phyloP scores from a whole-genome alignment of 495 filamentous ascomycete genomes.

The Lepidopterella palustris region DNA sequence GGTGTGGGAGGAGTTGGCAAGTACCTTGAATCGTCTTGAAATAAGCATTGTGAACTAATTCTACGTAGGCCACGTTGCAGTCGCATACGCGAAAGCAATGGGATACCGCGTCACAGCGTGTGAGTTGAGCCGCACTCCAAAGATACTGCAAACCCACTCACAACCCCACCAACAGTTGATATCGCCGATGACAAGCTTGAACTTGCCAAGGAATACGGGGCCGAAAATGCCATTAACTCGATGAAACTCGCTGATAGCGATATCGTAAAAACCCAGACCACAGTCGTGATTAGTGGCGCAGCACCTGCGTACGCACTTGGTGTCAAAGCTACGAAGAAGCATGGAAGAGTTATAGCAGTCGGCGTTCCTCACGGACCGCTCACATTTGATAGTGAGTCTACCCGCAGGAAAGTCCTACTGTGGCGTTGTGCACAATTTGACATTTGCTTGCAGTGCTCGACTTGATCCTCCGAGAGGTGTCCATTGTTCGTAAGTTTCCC shows the following conservation, averaged over 20 bases:
- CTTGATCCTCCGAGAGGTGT: neutral
- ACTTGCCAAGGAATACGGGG: neutral
- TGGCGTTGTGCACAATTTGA: too few species aligned
- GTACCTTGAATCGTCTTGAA: neutral
- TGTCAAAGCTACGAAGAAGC: neutral
- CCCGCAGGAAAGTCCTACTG: too few species aligned
- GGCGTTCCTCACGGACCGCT: neutral
- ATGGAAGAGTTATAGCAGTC: neutral
- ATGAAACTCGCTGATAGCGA: neutral
- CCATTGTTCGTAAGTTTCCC: neutral
- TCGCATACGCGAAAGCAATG: neutral
- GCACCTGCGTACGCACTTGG: neutral
- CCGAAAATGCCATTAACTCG: neutral
- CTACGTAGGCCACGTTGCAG: neutral
- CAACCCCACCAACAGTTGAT: neutral
- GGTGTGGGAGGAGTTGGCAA: neutral
- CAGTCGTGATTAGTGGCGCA: slow-evolving; percentile 1
- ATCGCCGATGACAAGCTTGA: slow-evolving; percentile 1
- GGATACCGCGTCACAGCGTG: slow-evolving; percentile 1
- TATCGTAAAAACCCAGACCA: neutral
- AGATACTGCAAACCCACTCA: neutral
- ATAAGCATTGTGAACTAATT: too few species aligned
- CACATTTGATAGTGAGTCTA: neutral
- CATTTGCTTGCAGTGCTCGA: neutral
- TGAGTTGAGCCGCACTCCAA: neutral